A percentile compares a stretch with the other conserved stretches of the same genome.
Evolutionary conservation across 1,139 yeast species (phyloP).

Genomic region (Debaryomycetaceae sp.): DNA sequence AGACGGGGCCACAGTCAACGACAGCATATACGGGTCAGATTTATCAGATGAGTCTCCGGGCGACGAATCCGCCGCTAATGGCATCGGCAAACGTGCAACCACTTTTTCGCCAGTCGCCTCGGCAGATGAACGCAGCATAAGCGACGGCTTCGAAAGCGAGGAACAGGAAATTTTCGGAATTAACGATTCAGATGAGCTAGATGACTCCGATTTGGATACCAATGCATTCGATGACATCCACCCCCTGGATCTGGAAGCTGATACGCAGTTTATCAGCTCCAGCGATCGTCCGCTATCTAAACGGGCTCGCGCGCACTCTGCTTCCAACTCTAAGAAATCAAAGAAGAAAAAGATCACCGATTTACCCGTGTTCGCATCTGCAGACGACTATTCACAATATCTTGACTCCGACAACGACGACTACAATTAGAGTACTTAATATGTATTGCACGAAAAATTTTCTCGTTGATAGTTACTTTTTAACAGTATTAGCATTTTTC

Average conservation of each 20-base stretch:
- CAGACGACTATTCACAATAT: constrained; percentile 81
- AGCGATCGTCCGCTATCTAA: constrained; percentile 21
- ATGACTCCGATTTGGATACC: constrained; percentile 31
- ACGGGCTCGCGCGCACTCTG: constrained; percentile 7
- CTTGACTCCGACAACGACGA: constrained; percentile 62
- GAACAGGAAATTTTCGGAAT: constrained; percentile 27
- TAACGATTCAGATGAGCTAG: constrained; percentile 36
- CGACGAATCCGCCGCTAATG: constrained; percentile 11
- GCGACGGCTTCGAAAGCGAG: constrained; percentile 17
- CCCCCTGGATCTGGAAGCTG: constrained; percentile 10
- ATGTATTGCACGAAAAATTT: background rate
- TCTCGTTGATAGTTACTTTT: background rate
- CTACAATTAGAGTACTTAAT: constrained; percentile 16
- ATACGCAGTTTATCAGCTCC: constrained; percentile 17
- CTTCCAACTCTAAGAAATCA: constrained; percentile 23
- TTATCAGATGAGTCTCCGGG: constrained; percentile 8
- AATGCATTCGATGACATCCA: constrained; percentile 18
- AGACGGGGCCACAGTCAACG: constrained; percentile 15
- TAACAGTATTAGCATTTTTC: background rate
- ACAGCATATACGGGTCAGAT: constrained; percentile 2
- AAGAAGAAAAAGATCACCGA: constrained; percentile 62
- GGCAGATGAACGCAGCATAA: constrained; percentile 18
- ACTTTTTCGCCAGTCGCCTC: constrained; percentile 13
- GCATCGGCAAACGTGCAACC: too few species aligned
- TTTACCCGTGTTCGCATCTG: constrained; percentile 86